A percentile compares a stretch with the other conserved stretches of the same genome.
phyloP scores from a whole-genome alignment of 2,329 filamentous ascomycete species.

The Scedosporium boydii region DNA sequence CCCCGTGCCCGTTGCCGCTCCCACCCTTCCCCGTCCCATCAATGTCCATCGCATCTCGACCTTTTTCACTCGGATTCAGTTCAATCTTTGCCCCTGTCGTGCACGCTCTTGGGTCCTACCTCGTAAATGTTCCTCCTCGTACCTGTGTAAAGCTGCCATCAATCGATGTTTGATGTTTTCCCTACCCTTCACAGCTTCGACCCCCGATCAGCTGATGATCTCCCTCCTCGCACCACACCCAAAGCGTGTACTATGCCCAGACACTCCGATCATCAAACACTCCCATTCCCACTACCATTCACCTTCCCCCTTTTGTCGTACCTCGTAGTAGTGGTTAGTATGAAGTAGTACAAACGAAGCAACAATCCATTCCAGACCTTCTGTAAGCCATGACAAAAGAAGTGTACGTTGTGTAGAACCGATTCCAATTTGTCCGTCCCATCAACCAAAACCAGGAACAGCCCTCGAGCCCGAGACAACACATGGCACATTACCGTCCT shows the following conservation, averaged over 20 bases:
- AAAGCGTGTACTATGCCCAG: not conserved
- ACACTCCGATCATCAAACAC: not conserved
- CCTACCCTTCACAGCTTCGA: not conserved
- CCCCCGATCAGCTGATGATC: not conserved
- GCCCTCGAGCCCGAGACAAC: not conserved
- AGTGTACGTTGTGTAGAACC: not conserved
- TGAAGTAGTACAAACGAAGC: no score
- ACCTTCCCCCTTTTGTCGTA: not conserved
- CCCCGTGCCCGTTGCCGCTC: not conserved
- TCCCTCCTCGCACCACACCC: not conserved
- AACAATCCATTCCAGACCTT: not conserved
- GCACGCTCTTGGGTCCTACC: no score
- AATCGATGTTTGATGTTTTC: not conserved
- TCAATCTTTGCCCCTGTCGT: no score
- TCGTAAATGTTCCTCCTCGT: no score
- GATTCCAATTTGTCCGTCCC: not conserved
- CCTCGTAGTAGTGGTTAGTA: not conserved
- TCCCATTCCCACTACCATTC: not conserved
- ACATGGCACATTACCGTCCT: not conserved
- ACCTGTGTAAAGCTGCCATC: not conserved
- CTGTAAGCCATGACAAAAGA: not conserved
- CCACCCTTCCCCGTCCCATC: no score
- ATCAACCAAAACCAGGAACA: not conserved
- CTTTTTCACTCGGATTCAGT: no score
- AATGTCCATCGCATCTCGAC: no score